These are phyloP conservation scores for Pseudognaphalium luteoalbum DNA, from an alignment of 129 eudicot genomes.

Conservation along the genomic window DNA sequence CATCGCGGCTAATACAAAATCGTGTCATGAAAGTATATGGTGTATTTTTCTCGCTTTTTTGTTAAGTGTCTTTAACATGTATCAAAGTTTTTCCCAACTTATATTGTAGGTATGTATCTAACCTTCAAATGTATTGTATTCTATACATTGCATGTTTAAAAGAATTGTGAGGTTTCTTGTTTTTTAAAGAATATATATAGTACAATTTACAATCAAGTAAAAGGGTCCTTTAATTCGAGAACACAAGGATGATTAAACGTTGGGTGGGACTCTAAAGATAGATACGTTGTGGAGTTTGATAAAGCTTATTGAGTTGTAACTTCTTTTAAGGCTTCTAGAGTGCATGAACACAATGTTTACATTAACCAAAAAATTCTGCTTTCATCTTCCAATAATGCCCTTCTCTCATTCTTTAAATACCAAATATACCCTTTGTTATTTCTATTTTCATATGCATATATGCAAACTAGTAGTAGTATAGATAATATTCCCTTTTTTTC, in stretches of 20 bases:
- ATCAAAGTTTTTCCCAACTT: too few relatives aligned
- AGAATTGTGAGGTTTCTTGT: too few relatives aligned
- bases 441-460: background rate
- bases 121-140: too few relatives aligned
- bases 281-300: conserved; percentile 61
- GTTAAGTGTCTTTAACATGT: too few relatives aligned
- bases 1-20: background rate
- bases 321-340: conserved; percentile 74
- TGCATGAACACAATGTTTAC: conserved; percentile 48
- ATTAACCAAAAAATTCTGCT: conserved; percentile 60
- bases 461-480: too few relatives aligned
- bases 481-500: too few relatives aligned
- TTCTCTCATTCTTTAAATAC: conserved; percentile 30
- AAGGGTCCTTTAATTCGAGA: background rate
- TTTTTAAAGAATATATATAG: background rate
- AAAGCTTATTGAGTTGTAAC: conserved; percentile 47
- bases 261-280: conserved; percentile 38
- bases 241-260: background rate
- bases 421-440: conserved; percentile 10
- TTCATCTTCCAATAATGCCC: conserved; percentile 47
- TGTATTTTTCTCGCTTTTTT: too few relatives aligned
- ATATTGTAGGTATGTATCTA: too few relatives aligned
- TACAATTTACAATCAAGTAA: background rate
- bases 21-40: too few relatives aligned
- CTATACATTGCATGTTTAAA: too few relatives aligned